Evolutionary conservation across 192 early-diverging fungal species (phyloP).

Genomic region (Backusella tarrabulga): DNA sequence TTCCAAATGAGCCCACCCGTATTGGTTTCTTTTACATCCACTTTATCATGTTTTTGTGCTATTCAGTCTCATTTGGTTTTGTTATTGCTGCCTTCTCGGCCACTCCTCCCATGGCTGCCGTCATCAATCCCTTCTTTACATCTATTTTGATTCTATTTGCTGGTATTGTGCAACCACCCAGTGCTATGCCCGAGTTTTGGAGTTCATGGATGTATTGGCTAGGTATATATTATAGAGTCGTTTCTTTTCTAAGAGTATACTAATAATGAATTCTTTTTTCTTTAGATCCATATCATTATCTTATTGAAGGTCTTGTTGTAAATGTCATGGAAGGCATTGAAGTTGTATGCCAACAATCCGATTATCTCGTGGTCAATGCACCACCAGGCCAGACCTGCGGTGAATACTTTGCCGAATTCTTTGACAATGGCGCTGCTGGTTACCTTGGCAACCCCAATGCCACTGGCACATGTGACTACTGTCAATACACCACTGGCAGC

Average conservation of each 20-base stretch:
- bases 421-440: constrained; percentile 45
- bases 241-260: not conserved
- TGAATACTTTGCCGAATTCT: constrained; percentile 45
- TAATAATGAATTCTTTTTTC: not conserved
- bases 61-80: constrained; percentile 51
- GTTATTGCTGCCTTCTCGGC: constrained; percentile 45
- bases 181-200: constrained; percentile 63
- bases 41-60: constrained; percentile 54
- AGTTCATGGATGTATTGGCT: constrained; percentile 60
- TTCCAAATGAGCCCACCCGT: constrained; percentile 44
- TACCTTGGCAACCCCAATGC: constrained; percentile 55
- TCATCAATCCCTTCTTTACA: constrained; percentile 63
- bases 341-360: constrained; percentile 42
- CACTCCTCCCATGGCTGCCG: constrained; percentile 53
- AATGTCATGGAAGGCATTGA: constrained; percentile 51
- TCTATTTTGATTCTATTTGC: constrained; percentile 59
- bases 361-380: constrained; percentile 45
- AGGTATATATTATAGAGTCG: not conserved
- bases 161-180: constrained; percentile 61
- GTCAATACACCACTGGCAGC: constrained; percentile 40
- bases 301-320: constrained; percentile 57
- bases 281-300: constrained; percentile 54
- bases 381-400: constrained; percentile 48
- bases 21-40: constrained; percentile 57
- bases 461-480: constrained; percentile 49